A percentile compares a stretch with the other conserved stretches of the same genome.
Conservation (phyloP, 495 filamentous ascomycete genomes). For the Cetradonia linearis region DNA sequence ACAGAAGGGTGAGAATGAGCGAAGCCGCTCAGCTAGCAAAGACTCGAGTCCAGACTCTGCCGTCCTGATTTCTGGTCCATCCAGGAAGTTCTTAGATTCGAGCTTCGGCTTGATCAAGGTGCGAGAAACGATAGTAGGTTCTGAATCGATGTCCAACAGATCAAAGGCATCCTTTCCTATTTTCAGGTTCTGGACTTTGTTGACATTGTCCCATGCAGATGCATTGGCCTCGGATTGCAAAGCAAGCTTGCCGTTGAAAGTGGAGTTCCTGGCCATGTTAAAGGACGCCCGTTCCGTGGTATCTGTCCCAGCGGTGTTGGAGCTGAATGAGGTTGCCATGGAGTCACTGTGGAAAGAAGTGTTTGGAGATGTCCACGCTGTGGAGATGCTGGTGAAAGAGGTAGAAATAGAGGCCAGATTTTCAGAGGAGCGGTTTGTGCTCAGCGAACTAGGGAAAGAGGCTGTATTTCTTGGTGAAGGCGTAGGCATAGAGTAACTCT, state of each 20-base stretch:
- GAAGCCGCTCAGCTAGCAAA: neutral
- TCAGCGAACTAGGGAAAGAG: neutral
- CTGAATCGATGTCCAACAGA: slow-evolving; percentile 4
- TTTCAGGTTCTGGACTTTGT: neutral
- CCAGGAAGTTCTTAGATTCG: neutral
- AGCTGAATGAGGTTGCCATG: slow-evolving; percentile 18
- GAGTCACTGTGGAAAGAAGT: slow-evolving; percentile 20
- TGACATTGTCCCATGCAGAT: neutral
- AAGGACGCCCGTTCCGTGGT: slow-evolving; percentile 10
- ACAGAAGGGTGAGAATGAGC: slow-evolving; percentile 4
- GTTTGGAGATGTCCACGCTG: slow-evolving; percentile 20
- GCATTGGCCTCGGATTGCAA: neutral
- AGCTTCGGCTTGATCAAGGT: neutral
- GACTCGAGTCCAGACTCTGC: neutral
- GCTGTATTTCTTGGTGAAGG: neutral
- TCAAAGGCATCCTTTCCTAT: neutral
- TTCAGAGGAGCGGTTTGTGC: slow-evolving; percentile 1
- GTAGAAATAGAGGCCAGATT: slow-evolving; percentile 15
- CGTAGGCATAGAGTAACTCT: too few species aligned
- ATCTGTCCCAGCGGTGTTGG: slow-evolving; percentile 8
- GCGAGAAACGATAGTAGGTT: neutral
- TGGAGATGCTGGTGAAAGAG: slow-evolving; percentile 13
- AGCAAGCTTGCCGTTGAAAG: neutral
- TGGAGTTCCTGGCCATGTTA: neutral
- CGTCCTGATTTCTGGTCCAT: neutral